Evolutionary conservation across 1,284 basidiomycete genomes (phyloP).

Genomic region (Boletellus deceptivus): DNA sequence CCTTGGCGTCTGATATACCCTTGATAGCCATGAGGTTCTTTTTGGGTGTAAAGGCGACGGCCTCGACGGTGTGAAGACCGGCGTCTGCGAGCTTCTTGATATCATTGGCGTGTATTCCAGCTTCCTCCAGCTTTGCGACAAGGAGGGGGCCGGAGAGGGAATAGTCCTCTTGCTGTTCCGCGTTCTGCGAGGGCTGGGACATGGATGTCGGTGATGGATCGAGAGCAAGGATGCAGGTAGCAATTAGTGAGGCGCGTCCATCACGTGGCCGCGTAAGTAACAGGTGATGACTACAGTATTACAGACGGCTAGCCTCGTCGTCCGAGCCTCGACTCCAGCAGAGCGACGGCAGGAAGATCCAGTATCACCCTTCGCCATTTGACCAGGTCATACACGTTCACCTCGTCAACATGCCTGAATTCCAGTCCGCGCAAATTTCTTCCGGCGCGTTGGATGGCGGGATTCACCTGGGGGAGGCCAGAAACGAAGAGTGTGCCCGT

Average conservation of each 20-base stretch:
- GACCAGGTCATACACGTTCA: slow-evolving; percentile 76
- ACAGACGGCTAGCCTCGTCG: slow-evolving; percentile 9
- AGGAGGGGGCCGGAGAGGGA: slow-evolving; percentile 76
- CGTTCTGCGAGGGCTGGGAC: slow-evolving; percentile 49
- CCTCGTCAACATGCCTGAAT: slow-evolving; percentile 58
- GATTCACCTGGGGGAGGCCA: slow-evolving; percentile 56
- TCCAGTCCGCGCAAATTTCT: slow-evolving; percentile 66
- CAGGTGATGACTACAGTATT: slow-evolving; percentile 14
- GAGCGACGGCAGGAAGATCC: slow-evolving; percentile 69
- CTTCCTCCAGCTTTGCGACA: slow-evolving; percentile 84
- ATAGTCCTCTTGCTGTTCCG: slow-evolving; percentile 54
- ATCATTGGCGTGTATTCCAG: slow-evolving; percentile 88
- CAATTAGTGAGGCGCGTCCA: slow-evolving; percentile 22
- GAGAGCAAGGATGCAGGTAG: not conserved
- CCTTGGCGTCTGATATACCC: slow-evolving; percentile 97
- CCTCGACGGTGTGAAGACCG: slow-evolving; percentile 92
- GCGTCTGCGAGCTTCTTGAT: slow-evolving; percentile 96
- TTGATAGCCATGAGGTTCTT: slow-evolving; percentile 91
- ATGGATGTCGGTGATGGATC: slow-evolving; percentile 34
- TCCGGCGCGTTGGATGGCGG: slow-evolving; percentile 54
- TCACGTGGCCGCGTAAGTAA: slow-evolving; percentile 31
- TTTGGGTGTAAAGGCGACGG: slow-evolving; percentile 97
- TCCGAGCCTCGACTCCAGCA: slow-evolving; percentile 59
- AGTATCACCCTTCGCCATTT: slow-evolving; percentile 73
- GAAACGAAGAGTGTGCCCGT: slow-evolving; percentile 70